Evolutionary conservation across 768 basidiomycete genomes (phyloP).

Genomic region (Austroboletus eburneus): DNA sequence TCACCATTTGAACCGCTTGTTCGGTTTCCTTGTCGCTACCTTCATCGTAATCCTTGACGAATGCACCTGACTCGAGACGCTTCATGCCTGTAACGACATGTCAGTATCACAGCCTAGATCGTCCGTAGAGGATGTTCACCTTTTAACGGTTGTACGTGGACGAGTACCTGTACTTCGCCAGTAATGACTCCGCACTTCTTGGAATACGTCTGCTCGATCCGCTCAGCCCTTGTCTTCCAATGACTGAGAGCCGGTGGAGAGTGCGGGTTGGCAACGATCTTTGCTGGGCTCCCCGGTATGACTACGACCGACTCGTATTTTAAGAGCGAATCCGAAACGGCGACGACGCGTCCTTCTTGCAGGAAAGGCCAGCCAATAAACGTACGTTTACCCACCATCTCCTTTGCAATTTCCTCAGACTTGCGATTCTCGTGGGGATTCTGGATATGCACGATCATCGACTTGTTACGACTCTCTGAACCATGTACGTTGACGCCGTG

Average conservation of each 20-base stretch:
- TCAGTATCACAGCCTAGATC: neutral
- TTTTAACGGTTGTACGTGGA: constrained; percentile 90
- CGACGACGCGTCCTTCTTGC: constrained; percentile 84
- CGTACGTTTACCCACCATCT: constrained; percentile 70
- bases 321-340: constrained; percentile 83
- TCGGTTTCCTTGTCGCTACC: constrained; percentile 75
- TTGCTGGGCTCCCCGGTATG: constrained; percentile 45
- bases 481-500: constrained; percentile 95
- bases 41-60: constrained; percentile 96
- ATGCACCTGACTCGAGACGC: constrained; percentile 81
- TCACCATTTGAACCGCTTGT: constrained; percentile 82
- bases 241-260: constrained; percentile 56
- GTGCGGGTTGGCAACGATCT: constrained; percentile 72
- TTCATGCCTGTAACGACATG: constrained; percentile 62
- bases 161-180: constrained; percentile 70
- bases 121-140: constrained; percentile 42
- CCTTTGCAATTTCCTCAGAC: constrained; percentile 66
- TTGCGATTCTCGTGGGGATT: constrained; percentile 67
- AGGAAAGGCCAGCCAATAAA: constrained; percentile 95
- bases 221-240: constrained; percentile 81
- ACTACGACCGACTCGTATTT: constrained; percentile 72
- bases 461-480: constrained; percentile 85
- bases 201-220: constrained; percentile 80
- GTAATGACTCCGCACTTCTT: constrained; percentile 87
- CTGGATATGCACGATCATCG: constrained; percentile 84